Evolutionary conservation across 148 eudicot genomes (phyloP).

Genomic region (Vaccinium corymbosum): DNA sequence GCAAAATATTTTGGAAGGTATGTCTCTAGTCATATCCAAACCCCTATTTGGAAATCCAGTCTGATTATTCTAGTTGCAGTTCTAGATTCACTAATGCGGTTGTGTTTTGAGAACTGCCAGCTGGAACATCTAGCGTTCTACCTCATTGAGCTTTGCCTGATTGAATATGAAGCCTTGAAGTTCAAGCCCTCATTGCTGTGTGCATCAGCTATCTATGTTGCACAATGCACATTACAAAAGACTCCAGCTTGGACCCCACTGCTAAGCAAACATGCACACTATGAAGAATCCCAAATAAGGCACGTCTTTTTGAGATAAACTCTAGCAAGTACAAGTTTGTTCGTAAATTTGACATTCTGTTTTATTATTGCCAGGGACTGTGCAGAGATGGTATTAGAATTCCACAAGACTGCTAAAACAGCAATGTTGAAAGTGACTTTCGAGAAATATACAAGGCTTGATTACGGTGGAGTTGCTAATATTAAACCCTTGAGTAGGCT

Average conservation of each 20-base stretch:
- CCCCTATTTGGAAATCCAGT: background rate
- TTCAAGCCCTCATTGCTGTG: conserved; percentile 80
- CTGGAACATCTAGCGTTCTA: conserved; percentile 86
- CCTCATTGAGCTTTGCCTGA: conserved; percentile 83
- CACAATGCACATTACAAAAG: conserved; percentile 60
- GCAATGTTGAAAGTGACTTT: conserved; percentile 50
- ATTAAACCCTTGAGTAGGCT: conserved; percentile 53
- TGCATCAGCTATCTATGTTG: conserved; percentile 84
- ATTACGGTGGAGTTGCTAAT: conserved; percentile 46
- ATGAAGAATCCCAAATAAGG: conserved; percentile 67
- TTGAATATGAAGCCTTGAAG: conserved; percentile 65
- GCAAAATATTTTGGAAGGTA: background rate
- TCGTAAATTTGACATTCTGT: background rate
- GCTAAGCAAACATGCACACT: conserved; percentile 55
- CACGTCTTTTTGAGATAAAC: conserved; percentile 14
- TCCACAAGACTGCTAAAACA: conserved; percentile 65
- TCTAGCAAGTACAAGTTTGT: background rate
- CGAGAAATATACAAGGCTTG: conserved; percentile 55
- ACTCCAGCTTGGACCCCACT: conserved; percentile 71
- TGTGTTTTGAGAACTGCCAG: conserved; percentile 30
- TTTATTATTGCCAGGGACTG: conserved; percentile 53
- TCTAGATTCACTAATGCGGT: background rate
- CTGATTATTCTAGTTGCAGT: background rate
- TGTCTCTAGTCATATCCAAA: background rate
- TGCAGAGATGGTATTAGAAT: conserved; percentile 58